Evolutionary conservation across 2,329 filamentous ascomycete species (phyloP), one percentile per base, ranked within the genome.

Genomic region (Fusarium pilosicola): DNA sequence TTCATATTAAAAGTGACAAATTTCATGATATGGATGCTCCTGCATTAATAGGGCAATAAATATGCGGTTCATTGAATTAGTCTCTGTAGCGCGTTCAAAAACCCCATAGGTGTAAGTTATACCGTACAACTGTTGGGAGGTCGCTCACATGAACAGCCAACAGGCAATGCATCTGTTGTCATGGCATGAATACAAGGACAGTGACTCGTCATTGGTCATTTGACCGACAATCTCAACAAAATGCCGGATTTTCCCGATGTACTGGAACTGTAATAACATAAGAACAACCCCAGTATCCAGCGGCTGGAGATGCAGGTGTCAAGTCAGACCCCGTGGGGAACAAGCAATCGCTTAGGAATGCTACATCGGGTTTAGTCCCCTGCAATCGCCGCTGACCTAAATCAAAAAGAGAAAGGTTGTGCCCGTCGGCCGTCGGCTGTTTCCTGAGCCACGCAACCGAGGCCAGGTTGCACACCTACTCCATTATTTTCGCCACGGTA

Each of bases 261-360:
- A 15, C 5, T 15, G 4, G 1, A 22, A 11, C 26, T 11, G 12
- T 20, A 15, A 13, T 7, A 26, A 15, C 12, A 10, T 24, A 10
- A 3, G 1, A 4, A 4, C 6, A 9, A 4, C n/a, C 46, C 17
- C 30, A 7, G 30, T 6, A 34, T 36, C 4, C n/a, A n/a, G 6
- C n/a, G 9, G 3, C 15, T 34, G 6, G 8, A 6, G 13, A 22
- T 52, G 9, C n/a, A 24, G 4, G 6, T 22, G 13, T 22, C 8
- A 52, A 26, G n/a, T 26, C 49, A 22, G 22, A 26, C 49, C 32
- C 49, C 49, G 12, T 52, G 49, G 49, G n/a, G 49, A 24, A 24
- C 24, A 24, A 24, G 24, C 17, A 3, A 5, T 51, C 49, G 49
- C 49, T 38, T 52, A 32, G 18, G 7, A 22, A 52, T 52, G n/a